Conservation (phyloP, 2,329 filamentous ascomycete genomes). For the Beauveria australis region DNA sequence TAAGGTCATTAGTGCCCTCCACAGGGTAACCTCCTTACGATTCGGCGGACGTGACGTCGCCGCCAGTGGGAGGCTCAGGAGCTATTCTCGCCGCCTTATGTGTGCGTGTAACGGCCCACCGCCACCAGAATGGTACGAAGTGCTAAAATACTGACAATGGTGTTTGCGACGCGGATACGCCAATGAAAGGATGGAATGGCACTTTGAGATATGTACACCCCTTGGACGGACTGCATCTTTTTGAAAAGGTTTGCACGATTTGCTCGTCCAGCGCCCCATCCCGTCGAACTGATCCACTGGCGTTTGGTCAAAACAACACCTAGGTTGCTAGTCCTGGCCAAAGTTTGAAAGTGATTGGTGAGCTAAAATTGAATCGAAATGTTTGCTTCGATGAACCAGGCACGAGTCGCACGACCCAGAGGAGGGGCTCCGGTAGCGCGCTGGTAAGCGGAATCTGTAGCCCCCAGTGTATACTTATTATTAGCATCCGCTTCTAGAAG, state of each 20-base stretch:
- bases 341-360: neutral
- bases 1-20: constrained; percentile 11
- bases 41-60: constrained; percentile 18
- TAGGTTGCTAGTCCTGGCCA: neutral
- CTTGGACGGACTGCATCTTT: too few species aligned
- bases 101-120: constrained; percentile 4
- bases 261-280: neutral
- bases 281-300: neutral
- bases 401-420: neutral
- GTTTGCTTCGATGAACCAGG: neutral
- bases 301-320: neutral
- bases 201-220: constrained; percentile 1
- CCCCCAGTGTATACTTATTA: neutral
- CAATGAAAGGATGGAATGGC: neutral
- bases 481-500: neutral
- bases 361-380: neutral
- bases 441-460: neutral
- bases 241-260: neutral
- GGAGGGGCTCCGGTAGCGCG: neutral
- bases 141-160: neutral
- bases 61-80: constrained; percentile 9
- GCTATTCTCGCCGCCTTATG: neutral
- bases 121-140: constrained; percentile 2
- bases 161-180: neutral
- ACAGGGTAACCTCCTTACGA: constrained; percentile 11